Base-by-base conservation (phyloP, 177 flowering plant genomes). In the Vitis hybrid region DNA sequence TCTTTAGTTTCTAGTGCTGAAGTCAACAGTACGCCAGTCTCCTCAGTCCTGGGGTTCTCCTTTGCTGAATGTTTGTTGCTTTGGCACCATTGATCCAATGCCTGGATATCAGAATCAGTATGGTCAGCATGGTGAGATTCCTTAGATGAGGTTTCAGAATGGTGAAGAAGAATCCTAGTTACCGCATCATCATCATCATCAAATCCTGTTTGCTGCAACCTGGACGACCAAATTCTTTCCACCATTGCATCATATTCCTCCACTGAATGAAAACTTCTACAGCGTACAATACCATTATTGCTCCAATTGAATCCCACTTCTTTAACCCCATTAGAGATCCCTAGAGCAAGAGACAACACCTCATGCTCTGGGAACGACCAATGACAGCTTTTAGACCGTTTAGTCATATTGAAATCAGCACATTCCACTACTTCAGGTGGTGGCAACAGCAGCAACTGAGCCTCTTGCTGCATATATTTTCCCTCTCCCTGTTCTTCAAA, bases 231-330 rank as follows among this genome's bases (percentile, higher is more conserved):
- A 4, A 52, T 52, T 32, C 51, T 75, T 56, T 79, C 79, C 0
- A 77, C 15, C 75, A 71, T 24, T 13, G 68, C 68, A 63, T 82
- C 82, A 32, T 64, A 82, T 55, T 82, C 82, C 54, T 80, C 76
- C 21, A 78, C 73, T 6, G 85, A 77, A 62, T 85, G 83, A 30
- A 85, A 77, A 61, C 88, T 85, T 71, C 78, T 77, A 11, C 71
- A 68, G n/a, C 76, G 71, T 10, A 4, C 11, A 5, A 62, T 24
- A 35, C 54, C 75, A 52, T 59, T 67, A 21, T 56, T 52, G 11
- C 56, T 32, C 32, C 52, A 59, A 27, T 67, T 21, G 50, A 21
- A 18, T 49, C 54, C 61, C 35, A 7, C 2, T 13, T 56, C 60
- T 11, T 56, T 27, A 21, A 35, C 51, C 15, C 49, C 60, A 62